phyloP scores from a whole-genome alignment of 148 eudicot species.

The Dysphania ambrosioides region DNA sequence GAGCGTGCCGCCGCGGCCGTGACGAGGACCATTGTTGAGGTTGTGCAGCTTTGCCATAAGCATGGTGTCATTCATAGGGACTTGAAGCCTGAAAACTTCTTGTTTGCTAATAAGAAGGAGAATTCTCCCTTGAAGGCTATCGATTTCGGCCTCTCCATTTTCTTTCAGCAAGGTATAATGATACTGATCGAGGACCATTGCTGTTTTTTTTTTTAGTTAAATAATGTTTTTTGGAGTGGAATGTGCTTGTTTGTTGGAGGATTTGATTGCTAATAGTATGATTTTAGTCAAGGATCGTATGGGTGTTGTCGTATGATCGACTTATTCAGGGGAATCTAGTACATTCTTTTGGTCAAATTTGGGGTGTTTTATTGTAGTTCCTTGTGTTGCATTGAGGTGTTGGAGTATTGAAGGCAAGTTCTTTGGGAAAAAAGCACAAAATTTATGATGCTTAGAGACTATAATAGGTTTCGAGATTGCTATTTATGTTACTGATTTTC shows the following conservation, averaged over 20 bases:
- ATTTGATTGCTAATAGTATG: too few relatives aligned
- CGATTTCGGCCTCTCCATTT: constrained; percentile 94
- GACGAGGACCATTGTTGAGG: constrained; percentile 77
- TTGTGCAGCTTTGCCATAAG: constrained; percentile 83
- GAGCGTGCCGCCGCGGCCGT: constrained; percentile 85
- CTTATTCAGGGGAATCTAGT: background rate
- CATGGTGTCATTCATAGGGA: constrained; percentile 93
- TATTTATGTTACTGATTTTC: too few relatives aligned
- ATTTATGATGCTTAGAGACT: background rate
- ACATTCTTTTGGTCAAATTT: background rate
- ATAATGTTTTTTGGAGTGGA: background rate
- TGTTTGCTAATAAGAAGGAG: constrained; percentile 94
- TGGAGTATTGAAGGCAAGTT: background rate
- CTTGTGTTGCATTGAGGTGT: background rate
- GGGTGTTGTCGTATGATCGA: too few relatives aligned
- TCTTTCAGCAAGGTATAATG: constrained; percentile 89
- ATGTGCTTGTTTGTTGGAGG: background rate
- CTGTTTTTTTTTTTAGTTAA: too few relatives aligned
- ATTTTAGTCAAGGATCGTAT: background rate
- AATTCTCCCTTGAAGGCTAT: constrained; percentile 94
- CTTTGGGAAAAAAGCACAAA: background rate
- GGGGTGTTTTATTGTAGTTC: background rate
- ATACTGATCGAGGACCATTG: too few relatives aligned
- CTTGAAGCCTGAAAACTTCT: constrained; percentile 90
- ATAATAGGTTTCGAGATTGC: background rate